phyloP scores from a whole-genome alignment of 768 basidiomycete species.

The Termitomyces sp. region DNA sequence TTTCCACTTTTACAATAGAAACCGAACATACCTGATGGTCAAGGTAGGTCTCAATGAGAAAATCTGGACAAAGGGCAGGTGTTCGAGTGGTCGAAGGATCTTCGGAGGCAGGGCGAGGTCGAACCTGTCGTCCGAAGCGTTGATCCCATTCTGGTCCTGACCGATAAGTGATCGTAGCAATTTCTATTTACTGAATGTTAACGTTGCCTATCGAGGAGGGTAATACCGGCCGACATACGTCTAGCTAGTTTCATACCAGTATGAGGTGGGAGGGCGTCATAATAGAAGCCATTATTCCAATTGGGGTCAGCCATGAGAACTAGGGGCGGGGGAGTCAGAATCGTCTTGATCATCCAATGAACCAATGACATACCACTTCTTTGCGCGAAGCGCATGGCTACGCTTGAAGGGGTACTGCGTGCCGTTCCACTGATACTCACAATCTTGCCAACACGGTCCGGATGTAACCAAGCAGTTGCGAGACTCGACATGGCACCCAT shows the following conservation, averaged over 20 bases:
- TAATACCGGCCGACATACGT: slow-evolving; percentile 49
- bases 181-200: slow-evolving; percentile 51
- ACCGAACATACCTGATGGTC: slow-evolving; percentile 85
- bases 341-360: background rate
- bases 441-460: slow-evolving; percentile 83
- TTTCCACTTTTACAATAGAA: slow-evolving; percentile 46
- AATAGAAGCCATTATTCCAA: slow-evolving; percentile 99
- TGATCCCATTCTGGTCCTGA: slow-evolving; percentile 99
- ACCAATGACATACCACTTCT: slow-evolving; percentile 69
- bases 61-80: slow-evolving; percentile 93
- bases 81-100: slow-evolving; percentile 30
- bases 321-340: slow-evolving; percentile 25
- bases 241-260: slow-evolving; percentile 98
- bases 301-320: slow-evolving; percentile 99
- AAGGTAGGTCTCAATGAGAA: slow-evolving; percentile 97
- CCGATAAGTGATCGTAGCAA: slow-evolving; percentile 98
- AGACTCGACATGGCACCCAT: slow-evolving; percentile 99
- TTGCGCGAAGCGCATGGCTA: slow-evolving; percentile 96
- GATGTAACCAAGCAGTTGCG: slow-evolving; percentile 90
- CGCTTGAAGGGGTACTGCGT: slow-evolving; percentile 83
- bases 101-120: slow-evolving; percentile 35
- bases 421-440: slow-evolving; percentile 96
- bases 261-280: slow-evolving; percentile 92
- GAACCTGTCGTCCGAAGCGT: slow-evolving; percentile 85
- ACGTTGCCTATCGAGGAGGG: background rate